Conservation (phyloP, 768 basidiomycete genomes). For the Cytidiella melzeri region DNA sequence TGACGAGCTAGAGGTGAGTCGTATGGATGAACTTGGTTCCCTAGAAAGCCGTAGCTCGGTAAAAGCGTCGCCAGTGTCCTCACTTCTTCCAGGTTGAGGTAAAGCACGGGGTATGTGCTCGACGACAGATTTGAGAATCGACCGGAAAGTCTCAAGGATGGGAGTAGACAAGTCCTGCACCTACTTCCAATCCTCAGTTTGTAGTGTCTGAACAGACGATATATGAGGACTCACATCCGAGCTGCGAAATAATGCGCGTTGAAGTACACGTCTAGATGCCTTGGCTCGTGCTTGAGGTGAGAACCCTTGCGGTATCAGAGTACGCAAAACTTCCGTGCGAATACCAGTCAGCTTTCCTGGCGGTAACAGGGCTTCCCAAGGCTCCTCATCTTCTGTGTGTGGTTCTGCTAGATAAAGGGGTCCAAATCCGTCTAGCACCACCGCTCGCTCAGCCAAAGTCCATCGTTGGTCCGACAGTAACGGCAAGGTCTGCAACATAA, state of each 20-base stretch:
- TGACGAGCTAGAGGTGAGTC: neutral
- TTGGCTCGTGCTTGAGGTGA: conserved; percentile 3
- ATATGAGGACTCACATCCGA: conserved; percentile 62
- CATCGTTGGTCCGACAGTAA: conserved; percentile 40
- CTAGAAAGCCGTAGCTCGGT: neutral
- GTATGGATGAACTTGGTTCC: neutral
- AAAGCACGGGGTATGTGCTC: neutral
- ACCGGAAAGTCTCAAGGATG: conserved; percentile 1
- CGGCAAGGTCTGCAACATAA: conserved; percentile 35
- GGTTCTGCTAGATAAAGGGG: conserved; percentile 47
- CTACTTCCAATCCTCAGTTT: conserved; percentile 19
- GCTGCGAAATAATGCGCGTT: conserved; percentile 60
- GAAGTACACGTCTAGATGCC: conserved; percentile 35
- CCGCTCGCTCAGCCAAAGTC: conserved; percentile 55
- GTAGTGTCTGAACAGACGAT: neutral
- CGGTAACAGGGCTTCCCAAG: conserved; percentile 43
- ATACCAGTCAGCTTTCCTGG: conserved; percentile 54
- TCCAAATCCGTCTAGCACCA: conserved; percentile 61
- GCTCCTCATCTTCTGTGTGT: conserved; percentile 16
- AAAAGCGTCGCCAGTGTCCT: neutral
- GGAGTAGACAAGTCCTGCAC: conserved; percentile 1
- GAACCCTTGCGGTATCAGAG: conserved; percentile 14
- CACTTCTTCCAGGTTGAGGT: neutral
- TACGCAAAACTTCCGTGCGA: conserved; percentile 43
- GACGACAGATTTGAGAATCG: neutral